Conservation (phyloP, 148 eudicot genomes). For the Nepenthes mirabilis region DNA sequence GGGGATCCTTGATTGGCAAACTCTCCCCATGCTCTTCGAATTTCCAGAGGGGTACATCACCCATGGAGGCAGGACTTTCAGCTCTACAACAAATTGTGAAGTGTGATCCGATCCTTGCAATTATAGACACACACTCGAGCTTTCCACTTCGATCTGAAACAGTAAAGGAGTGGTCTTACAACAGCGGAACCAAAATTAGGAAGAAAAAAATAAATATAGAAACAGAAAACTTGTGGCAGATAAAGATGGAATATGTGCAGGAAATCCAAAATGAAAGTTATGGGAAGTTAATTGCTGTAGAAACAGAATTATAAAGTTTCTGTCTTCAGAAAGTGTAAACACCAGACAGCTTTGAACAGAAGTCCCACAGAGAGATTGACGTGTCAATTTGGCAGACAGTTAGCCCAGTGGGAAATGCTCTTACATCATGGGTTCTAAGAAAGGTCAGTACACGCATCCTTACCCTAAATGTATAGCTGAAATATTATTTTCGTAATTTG, state of each 20-base stretch:
- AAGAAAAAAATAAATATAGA: neutral
- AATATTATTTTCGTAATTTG: too few species aligned
- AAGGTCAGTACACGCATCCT: too few species aligned
- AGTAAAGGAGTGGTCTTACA: neutral
- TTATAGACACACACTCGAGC: constrained; percentile 77
- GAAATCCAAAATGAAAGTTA: too few species aligned
- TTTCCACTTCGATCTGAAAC: constrained; percentile 90
- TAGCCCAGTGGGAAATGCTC: too few species aligned
- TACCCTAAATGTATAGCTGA: too few species aligned
- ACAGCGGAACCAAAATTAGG: neutral
- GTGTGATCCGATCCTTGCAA: constrained; percentile 62
- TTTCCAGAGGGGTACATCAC: constrained; percentile 88
- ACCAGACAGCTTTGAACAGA: too few species aligned
- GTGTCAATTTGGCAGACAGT: too few species aligned
- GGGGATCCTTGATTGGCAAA: constrained; percentile 82
- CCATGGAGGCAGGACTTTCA: constrained; percentile 92
- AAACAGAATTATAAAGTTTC: too few species aligned
- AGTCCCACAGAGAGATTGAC: too few species aligned
- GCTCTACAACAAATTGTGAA: constrained; percentile 82
- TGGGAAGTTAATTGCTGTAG: too few species aligned
- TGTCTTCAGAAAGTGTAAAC: too few species aligned
- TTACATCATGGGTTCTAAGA: too few species aligned
- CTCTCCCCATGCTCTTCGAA: constrained; percentile 72
- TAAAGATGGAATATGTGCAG: neutral
- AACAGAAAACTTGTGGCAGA: neutral